These are phyloP conservation scores for Pyracantha coccinea DNA, from an alignment of 331 rosid species.

Conservation along the genomic window DNA sequence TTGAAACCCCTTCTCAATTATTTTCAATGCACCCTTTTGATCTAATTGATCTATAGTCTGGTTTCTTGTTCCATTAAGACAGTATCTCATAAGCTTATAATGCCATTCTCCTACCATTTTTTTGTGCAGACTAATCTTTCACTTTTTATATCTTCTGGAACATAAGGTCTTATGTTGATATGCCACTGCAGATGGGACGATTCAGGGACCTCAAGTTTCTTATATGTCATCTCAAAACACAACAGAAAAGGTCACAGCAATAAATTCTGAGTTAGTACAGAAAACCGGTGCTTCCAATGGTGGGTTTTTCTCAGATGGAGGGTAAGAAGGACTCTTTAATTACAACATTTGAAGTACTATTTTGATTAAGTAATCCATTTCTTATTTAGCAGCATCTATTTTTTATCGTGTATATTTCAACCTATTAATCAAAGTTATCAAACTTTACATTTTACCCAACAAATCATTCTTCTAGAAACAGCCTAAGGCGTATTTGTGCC, in stretches of 20 bases:
- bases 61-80: conserved; percentile 12
- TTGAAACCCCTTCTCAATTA: conserved; percentile 13
- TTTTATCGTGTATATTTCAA: not conserved
- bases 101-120: conserved; percentile 13
- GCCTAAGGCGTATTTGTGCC: not conserved
- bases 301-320: conserved; percentile 26
- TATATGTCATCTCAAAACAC: conserved; percentile 29
- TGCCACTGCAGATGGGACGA: conserved; percentile 82
- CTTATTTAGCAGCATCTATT: not conserved
- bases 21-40: conserved; percentile 22
- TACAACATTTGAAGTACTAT: conserved; percentile 1
- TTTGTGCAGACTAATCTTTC: conserved; percentile 8
- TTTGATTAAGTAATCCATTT: conserved; percentile 1
- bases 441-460: not conserved
- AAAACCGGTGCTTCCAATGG: conserved; percentile 19
- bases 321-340: conserved; percentile 40
- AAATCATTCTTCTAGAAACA: not conserved
- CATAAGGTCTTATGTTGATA: conserved; percentile 43
- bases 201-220: conserved; percentile 45
- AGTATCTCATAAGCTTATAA: conserved; percentile 1
- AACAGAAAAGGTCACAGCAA: conserved; percentile 33
- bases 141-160: conserved; percentile 14
- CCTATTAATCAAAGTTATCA: not conserved
- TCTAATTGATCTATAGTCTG: not conserved
- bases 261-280: conserved; percentile 24